Base-by-base conservation (phyloP, 306 rosid species). In the Potentilla sterilis region DNA sequence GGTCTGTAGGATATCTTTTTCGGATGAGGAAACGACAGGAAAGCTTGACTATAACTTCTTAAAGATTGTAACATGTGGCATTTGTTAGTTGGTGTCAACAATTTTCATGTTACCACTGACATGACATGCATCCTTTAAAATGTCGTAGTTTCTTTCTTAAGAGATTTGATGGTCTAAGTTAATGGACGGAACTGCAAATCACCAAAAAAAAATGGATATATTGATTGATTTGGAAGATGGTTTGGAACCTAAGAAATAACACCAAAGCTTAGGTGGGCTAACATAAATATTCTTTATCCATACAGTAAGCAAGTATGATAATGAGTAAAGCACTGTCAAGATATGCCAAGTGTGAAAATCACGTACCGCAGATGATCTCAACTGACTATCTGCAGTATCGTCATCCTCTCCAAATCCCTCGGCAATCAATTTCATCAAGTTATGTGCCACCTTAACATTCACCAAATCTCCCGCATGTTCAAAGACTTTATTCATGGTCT, bases 381-480 rank as follows among this genome's bases (percentile, higher is more conserved):
- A 79, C 81, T 90, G 93, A 87, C 87, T 86, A 77, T 92, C 90
- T 28, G 91, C 90, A 73, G 91, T 87, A 83, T 86, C 93, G 71
- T 88, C 90, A 18, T 96, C 93, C 90, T 88, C 98, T 58, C 99
- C 98, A 81, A 96, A 96, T 81, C 99, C 98, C 85, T 96, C 99
- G 2, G 99, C 99, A 75, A 96, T 92, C 88, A 96, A 81, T 79
- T 96, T 89, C 96, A 89, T 90, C 88, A 96, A 87, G 85, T 96
- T 93, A 89, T 96, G 98, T 63, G 99, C 99, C 78, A 96, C 98
- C 82, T 96, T 96, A 64, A 88, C 77, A 80, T 96, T 96, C 84
- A 96, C 99, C 68, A 92, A 89, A 86, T 96, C 99, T 81, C 99
- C 99, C 28, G 99, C 99, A 75, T 96, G 98, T 92, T 96, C 98